A percentile compares a stretch with the other conserved stretches of the same genome.
Evolutionary conservation across 208 protist species (phyloP).

Genomic region (Borovskyia barvae): DNA sequence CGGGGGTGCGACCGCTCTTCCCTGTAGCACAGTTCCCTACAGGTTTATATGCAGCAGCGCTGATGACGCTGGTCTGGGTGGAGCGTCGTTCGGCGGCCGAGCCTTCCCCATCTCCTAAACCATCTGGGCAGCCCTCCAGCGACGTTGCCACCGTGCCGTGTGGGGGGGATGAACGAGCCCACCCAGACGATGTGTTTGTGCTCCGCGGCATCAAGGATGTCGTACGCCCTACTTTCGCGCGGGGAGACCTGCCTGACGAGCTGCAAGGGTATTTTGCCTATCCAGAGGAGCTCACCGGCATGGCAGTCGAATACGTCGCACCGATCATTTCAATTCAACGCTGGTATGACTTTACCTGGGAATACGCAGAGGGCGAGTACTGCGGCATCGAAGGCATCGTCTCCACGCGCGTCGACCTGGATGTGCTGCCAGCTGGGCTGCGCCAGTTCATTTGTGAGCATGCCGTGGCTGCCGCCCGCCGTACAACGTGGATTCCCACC

Average conservation of each 20-base stretch:
- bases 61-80: slow-evolving; percentile 80
- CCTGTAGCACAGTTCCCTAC: slow-evolving; percentile 35
- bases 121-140: background rate
- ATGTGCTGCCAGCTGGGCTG: slow-evolving; percentile 50
- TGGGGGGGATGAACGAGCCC: background rate
- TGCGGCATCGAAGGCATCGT: slow-evolving; percentile 67
- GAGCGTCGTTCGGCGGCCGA: slow-evolving; percentile 7
- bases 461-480: slow-evolving; percentile 20
- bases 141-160: background rate
- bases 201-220: slow-evolving; percentile 66
- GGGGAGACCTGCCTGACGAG: slow-evolving; percentile 71
- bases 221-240: slow-evolving; percentile 72
- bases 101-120: background rate
- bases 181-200: slow-evolving; percentile 21
- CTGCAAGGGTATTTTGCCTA: slow-evolving; percentile 84
- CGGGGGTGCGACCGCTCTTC: slow-evolving; percentile 62
- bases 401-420: slow-evolving; percentile 62
- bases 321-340: slow-evolving; percentile 62
- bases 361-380: slow-evolving; percentile 65
- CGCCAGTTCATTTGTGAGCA: slow-evolving; percentile 63
- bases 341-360: slow-evolving; percentile 84
- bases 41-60: slow-evolving; percentile 57
- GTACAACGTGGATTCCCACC: slow-evolving; percentile 29
- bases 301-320: slow-evolving; percentile 51
- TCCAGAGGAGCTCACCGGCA: slow-evolving; percentile 63